Conservation (phyloP, 768 basidiomycete genomes). For the Gyrodon lividus region DNA sequence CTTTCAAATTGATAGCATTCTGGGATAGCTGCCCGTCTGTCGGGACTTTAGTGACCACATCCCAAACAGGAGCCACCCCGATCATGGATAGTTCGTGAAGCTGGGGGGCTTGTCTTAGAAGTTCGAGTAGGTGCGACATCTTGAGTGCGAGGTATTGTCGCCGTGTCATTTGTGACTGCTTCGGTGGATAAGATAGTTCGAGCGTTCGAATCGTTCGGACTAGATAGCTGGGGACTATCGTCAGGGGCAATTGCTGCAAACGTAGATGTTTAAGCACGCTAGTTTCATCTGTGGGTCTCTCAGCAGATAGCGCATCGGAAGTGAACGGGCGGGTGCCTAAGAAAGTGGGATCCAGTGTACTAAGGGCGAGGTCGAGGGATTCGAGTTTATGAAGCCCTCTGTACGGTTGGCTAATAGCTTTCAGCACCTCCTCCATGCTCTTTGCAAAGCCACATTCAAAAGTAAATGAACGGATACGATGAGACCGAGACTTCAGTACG, state of each 20-base stretch:
- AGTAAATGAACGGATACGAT: constrained; percentile 34
- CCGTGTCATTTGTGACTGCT: constrained; percentile 14
- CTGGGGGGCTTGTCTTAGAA: constrained; percentile 38
- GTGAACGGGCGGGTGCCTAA: constrained; percentile 25
- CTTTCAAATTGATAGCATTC: constrained; percentile 2
- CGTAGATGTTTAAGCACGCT: constrained; percentile 34
- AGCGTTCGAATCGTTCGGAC: constrained; percentile 41
- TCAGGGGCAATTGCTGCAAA: constrained; percentile 42
- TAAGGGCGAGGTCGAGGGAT: constrained; percentile 30
- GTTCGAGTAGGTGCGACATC: constrained; percentile 39
- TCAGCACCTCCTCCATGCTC: constrained; percentile 30
- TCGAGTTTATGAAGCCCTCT: constrained; percentile 25
- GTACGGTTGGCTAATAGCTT: constrained; percentile 15
- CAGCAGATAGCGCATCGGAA: constrained; percentile 16
- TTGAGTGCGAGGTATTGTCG: constrained; percentile 35
- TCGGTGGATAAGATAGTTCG: constrained; percentile 41
- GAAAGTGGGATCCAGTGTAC: constrained; percentile 25
- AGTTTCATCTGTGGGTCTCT: constrained; percentile 1
- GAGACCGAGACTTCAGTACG: constrained; percentile 19
- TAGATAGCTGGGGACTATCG: constrained; percentile 36
- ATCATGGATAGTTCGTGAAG: constrained; percentile 44
- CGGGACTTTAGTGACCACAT: constrained; percentile 17
- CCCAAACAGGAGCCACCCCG: constrained; percentile 44
- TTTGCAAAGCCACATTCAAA: constrained; percentile 31
- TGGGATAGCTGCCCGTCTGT: constrained; percentile 12